Evolutionary conservation across 768 basidiomycete genomes (phyloP), one percentile per base, ranked within the genome.

Genomic region (Suillus tomentosus): DNA sequence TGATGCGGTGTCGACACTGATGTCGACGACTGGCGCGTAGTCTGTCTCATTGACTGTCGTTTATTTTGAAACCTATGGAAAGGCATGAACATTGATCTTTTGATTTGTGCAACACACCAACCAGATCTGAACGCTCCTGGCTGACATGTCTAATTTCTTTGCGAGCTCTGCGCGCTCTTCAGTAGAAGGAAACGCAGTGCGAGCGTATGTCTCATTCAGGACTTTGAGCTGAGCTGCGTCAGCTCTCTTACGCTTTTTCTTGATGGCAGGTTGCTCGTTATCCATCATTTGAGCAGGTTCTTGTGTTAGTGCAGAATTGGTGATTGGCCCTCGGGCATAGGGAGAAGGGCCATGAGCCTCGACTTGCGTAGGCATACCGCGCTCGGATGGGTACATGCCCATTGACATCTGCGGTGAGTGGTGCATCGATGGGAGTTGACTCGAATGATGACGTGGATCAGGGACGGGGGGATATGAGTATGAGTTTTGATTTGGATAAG

Each of bases 61-160:
- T 92, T 92, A 72, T 93, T 93, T 78, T 93, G 91, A 80, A 93
- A 93, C 91, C 91, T 93, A 75, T 67, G 62, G 65, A 68, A 62
- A 60, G 62, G 62, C 69, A 69, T 70, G 69, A 72, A 69, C 56
- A 15, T 61, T 34, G 65, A 65, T 60, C 66, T 64, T 61, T 55
- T 59, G 68, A 67, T 54, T 64, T 68, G 45, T 53, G 66, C 53
- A n/a, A 48, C 57, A 24, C 60, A 69, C 80, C 69, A 73, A 92
- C 92, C 92, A 94, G 63, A 94, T 94, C 74, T 94, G 92, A 64
- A 94, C 92, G 67, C 90, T 92, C 66, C 92, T 79, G 47, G 92
- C 85, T 55, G 90, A 87, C 92, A 94, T 94, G 68, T 90, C 91
- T 65, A 94, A 79, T 68, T 85, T 80, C 67, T 87, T 90, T 15